Conservation (phyloP, 352 stramenopile species). For the Phytophthora boehmeriae region DNA sequence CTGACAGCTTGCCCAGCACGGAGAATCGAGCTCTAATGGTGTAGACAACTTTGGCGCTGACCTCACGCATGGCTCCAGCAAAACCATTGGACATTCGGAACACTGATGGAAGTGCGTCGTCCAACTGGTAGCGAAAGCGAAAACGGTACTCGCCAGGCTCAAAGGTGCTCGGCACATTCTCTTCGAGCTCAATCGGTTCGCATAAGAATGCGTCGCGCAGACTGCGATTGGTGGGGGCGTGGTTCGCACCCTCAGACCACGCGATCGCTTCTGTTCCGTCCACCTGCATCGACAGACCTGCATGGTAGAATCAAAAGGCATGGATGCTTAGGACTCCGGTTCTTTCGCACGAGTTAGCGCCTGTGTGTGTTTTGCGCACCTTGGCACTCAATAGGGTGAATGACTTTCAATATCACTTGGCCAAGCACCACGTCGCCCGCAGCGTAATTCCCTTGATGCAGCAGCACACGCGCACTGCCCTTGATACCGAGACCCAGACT, state of each 20-base stretch:
- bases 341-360: neutral
- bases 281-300: constrained; percentile 30
- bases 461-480: constrained; percentile 18
- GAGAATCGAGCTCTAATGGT: constrained; percentile 61
- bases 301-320: neutral
- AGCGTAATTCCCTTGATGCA: constrained; percentile 27
- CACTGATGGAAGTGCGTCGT: constrained; percentile 48
- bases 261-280: constrained; percentile 19
- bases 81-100: constrained; percentile 29
- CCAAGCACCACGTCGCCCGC: constrained; percentile 35
- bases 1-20: constrained; percentile 57
- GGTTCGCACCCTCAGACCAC: constrained; percentile 33
- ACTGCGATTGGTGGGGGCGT: constrained; percentile 22
- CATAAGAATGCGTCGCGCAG: constrained; percentile 29
- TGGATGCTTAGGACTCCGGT: neutral
- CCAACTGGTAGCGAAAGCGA: constrained; percentile 34
- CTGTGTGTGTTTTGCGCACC: constrained; percentile 7
- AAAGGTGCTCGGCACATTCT: constrained; percentile 16
- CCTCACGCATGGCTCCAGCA: constrained; percentile 18
- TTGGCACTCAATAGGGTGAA: constrained; percentile 21
- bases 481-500: constrained; percentile 26
- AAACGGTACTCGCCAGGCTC: constrained; percentile 33
- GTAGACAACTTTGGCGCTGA: constrained; percentile 74
- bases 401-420: constrained; percentile 25
- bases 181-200: constrained; percentile 17